Conservation (phyloP, 345 rosid genomes). For the Noccaea bulbosa region DNA sequence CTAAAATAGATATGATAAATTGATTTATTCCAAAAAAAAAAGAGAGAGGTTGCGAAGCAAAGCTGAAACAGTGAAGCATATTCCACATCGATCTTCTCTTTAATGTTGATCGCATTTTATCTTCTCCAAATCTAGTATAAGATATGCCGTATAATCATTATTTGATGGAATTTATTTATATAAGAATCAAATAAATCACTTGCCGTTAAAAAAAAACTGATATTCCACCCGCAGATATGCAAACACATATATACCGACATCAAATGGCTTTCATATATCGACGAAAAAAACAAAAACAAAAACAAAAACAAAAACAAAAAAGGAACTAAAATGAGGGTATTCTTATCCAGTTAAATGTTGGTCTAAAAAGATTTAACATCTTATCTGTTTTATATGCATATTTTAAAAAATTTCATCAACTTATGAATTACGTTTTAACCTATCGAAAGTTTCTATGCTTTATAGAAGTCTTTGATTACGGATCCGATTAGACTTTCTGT, state of each 20-base stretch:
- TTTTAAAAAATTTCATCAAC: neutral
- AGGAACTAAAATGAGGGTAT: neutral
- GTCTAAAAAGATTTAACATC: conserved; percentile 2
- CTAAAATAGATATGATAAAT: conserved; percentile 7
- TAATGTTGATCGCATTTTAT: conserved; percentile 35
- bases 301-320: neutral
- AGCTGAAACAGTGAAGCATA: conserved; percentile 36
- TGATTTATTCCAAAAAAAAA: conserved; percentile 28
- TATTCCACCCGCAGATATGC: conserved; percentile 17
- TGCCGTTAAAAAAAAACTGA: neutral
- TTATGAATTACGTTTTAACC: neutral
- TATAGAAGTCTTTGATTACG: neutral
- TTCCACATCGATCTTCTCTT: conserved; percentile 38
- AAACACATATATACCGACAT: conserved; percentile 37
- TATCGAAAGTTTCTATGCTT: neutral
- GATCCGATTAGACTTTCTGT: neutral
- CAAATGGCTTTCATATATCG: conserved; percentile 4
- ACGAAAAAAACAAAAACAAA: neutral
- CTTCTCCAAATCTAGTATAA: conserved; percentile 43
- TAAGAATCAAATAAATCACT: conserved; percentile 20
- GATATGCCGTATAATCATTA: conserved; percentile 13
- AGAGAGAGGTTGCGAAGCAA: conserved; percentile 22
- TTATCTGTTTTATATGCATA: neutral
- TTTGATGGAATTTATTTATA: neutral
- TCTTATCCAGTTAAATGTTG: conserved; percentile 35